phyloP scores from a whole-genome alignment of 2,329 filamentous ascomycete species.

The Scedosporium dehoogii region DNA sequence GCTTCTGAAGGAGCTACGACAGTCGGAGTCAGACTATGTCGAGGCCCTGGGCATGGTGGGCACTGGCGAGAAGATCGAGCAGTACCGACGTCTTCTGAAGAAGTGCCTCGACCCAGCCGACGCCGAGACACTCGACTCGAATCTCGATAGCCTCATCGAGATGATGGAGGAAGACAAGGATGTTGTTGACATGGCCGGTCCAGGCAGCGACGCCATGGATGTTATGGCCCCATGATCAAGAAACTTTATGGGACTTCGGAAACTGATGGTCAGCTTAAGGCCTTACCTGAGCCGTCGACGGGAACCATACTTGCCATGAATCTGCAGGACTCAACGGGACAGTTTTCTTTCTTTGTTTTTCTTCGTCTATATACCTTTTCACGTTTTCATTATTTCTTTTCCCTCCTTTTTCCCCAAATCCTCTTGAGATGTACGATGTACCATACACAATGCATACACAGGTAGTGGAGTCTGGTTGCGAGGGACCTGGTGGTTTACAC shows the following conservation, averaged over 20 bases:
- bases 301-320: too few relatives aligned
- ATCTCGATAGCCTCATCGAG: conserved; percentile 48
- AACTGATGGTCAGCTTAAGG: too few relatives aligned
- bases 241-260: not conserved
- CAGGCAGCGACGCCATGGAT: conserved; percentile 17
- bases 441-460: not conserved
- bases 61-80: conserved; percentile 62
- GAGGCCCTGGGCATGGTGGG: conserved; percentile 59
- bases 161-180: conserved; percentile 54
- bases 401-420: not conserved
- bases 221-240: conserved; percentile 8
- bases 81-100: conserved; percentile 60
- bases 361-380: not conserved
- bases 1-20: conserved; percentile 48
- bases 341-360: not conserved
- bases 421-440: not conserved
- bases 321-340: not conserved
- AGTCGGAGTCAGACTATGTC: conserved; percentile 58
- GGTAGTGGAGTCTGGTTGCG: not conserved
- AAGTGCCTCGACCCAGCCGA: conserved; percentile 59
- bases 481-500: not conserved
- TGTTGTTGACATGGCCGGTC: conserved; percentile 24
- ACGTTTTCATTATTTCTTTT: not conserved
- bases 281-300: too few relatives aligned
- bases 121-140: conserved; percentile 56